Evolutionary conservation across 164 flowering plant species (phyloP).

Genomic region (Magnolia officinalis): DNA sequence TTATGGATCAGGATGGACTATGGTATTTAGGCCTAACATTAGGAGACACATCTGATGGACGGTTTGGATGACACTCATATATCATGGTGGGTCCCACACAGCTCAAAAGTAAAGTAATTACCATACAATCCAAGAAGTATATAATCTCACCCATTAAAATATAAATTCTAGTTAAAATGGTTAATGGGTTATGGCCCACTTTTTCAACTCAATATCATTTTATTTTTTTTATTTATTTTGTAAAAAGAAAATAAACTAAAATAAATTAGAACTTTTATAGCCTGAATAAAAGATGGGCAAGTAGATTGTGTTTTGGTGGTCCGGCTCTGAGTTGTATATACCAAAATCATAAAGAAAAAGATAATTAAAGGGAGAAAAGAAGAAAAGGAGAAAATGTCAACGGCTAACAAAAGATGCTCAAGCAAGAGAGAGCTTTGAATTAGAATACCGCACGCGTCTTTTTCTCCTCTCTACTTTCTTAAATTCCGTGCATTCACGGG

Average conservation of each 20-base stretch:
- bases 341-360: constrained; percentile 10
- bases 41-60: no score
- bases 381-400: constrained; percentile 39
- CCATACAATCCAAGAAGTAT: no score
- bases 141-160: no score
- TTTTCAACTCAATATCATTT: no score
- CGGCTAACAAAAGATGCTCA: constrained; percentile 29
- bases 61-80: no score
- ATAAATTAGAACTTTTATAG: neutral
- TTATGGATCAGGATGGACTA: no score
- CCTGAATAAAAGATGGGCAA: neutral
- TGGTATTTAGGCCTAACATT: no score
- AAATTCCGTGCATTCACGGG: constrained; percentile 52
- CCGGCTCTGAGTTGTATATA: neutral
- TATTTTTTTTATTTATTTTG: no score
- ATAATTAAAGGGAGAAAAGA: constrained; percentile 1
- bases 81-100: no score
- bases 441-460: neutral
- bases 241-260: neutral
- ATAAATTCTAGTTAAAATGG: no score
- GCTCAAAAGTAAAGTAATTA: no score
- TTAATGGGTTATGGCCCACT: no score
- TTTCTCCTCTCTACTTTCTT: constrained; percentile 34
- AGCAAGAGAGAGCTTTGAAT: constrained; percentile 1
- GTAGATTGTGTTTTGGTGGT: neutral